A percentile compares a stretch with the other conserved stretches of the same genome.
Evolutionary conservation across 2,329 filamentous ascomycete species (phyloP).

Genomic region (Paramyrothecium sp.): DNA sequence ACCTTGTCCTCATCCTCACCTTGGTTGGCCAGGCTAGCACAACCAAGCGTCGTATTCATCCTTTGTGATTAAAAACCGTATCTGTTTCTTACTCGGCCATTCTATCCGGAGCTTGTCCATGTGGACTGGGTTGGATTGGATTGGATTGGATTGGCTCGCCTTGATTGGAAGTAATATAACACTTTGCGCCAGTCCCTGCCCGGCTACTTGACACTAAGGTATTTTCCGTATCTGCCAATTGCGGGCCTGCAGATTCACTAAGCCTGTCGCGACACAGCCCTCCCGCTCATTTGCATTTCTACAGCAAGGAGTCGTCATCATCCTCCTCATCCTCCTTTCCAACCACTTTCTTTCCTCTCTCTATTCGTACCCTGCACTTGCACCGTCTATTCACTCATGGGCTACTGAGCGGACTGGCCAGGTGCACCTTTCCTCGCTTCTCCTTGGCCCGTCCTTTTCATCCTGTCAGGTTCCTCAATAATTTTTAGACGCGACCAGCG

Average conservation of each 20-base stretch:
- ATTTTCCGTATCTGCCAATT: neutral
- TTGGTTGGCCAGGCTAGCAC: too few species aligned
- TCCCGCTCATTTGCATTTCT: neutral
- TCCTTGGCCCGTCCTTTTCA: constrained; percentile 7
- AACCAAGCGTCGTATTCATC: too few species aligned
- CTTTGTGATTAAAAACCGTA: too few species aligned
- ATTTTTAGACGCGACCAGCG: constrained; percentile 10
- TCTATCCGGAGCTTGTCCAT: too few species aligned
- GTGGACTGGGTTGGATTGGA: too few species aligned
- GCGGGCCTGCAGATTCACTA: neutral
- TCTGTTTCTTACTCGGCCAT: too few species aligned
- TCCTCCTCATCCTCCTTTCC: neutral
- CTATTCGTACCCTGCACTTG: neutral
- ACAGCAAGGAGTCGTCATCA: neutral
- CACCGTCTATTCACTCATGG: too few species aligned
- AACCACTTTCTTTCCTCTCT: constrained; percentile 1
- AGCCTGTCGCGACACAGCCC: neutral
- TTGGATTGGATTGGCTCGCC: too few species aligned
- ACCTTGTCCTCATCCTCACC: too few species aligned
- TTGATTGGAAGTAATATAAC: neutral
- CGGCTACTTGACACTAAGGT: neutral
- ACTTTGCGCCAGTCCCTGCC: neutral
- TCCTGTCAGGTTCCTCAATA: constrained; percentile 14
- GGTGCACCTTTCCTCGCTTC: constrained; percentile 10
- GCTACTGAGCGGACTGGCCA: constrained; percentile 4